Evolutionary conservation across 495 filamentous ascomycete genomes (phyloP).

Genomic region (Thermochaetoides thermophila): DNA sequence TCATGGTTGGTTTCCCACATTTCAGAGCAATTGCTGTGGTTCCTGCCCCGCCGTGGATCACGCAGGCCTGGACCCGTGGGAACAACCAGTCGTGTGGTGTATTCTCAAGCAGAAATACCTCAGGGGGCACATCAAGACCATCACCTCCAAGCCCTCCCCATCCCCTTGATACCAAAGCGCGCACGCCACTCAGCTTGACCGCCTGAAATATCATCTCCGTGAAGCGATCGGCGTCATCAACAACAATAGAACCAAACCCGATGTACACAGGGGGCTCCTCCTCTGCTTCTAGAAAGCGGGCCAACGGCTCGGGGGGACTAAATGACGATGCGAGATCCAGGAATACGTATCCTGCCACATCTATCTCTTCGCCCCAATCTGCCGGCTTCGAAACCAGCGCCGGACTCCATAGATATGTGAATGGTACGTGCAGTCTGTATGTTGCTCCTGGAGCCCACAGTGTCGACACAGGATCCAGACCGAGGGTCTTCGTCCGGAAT

Average conservation of each 20-base stretch:
- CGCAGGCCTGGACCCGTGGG: conserved; percentile 40
- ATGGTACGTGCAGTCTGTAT: conserved; percentile 51
- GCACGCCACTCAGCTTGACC: conserved; percentile 40
- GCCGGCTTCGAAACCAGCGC: conserved; percentile 64
- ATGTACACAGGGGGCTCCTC: conserved; percentile 45
- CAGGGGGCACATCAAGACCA: conserved; percentile 35
- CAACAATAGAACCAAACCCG: conserved; percentile 55
- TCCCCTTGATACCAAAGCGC: conserved; percentile 50
- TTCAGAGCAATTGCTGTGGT: conserved; percentile 52
- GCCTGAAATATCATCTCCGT: conserved; percentile 49
- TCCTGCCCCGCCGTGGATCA: conserved; percentile 53
- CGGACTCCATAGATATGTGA: conserved; percentile 71
- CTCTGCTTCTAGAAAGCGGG: conserved; percentile 47
- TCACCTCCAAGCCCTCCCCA: conserved; percentile 51
- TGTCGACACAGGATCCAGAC: conserved; percentile 50
- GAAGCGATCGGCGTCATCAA: conserved; percentile 48
- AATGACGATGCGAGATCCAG: conserved; percentile 49
- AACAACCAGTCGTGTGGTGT: conserved; percentile 59
- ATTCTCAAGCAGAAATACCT: conserved; percentile 49
- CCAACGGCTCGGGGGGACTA: conserved; percentile 45
- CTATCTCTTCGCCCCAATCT: conserved; percentile 61
- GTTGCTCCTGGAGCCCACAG: conserved; percentile 52
- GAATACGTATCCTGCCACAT: conserved; percentile 63
- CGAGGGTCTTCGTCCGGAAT: conserved; percentile 49
- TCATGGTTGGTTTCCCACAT: conserved; percentile 48